Evolutionary conservation across 2,329 filamentous ascomycete genomes (phyloP).

Genomic region (Penicillium sp.): DNA sequence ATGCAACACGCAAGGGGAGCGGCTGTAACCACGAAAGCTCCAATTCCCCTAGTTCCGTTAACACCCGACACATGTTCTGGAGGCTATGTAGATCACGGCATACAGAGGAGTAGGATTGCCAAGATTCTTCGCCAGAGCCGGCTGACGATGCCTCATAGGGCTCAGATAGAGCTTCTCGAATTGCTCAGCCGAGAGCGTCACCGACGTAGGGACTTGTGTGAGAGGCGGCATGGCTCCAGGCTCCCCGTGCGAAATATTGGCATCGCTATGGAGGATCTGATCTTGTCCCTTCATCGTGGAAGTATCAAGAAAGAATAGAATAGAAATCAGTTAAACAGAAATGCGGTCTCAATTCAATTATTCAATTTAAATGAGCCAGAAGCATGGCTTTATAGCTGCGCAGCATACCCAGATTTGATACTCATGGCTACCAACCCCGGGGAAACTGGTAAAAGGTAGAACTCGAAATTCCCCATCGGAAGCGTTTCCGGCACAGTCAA

Average conservation of each 20-base stretch:
- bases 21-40: neutral
- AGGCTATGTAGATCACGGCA: neutral
- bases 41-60: neutral
- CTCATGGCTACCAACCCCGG: neutral
- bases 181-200: neutral
- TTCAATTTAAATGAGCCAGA: neutral
- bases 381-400: neutral
- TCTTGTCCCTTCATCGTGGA: neutral
- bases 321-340: neutral
- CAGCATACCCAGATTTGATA: neutral
- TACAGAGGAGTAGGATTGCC: neutral
- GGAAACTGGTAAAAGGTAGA: neutral
- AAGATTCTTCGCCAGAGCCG: neutral
- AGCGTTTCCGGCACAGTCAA: neutral
- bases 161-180: neutral
- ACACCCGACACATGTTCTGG: too few species aligned
- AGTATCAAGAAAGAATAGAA: neutral
- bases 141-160: neutral
- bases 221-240: neutral
- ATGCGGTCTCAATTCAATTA: neutral
- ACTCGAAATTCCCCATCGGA: neutral
- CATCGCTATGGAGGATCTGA: neutral
- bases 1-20: neutral
- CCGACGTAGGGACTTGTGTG: neutral
- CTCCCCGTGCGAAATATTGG: neutral